Base-by-base conservation (phyloP, 371 early-diverging fungal species). In the Mortierella sp. region DNA sequence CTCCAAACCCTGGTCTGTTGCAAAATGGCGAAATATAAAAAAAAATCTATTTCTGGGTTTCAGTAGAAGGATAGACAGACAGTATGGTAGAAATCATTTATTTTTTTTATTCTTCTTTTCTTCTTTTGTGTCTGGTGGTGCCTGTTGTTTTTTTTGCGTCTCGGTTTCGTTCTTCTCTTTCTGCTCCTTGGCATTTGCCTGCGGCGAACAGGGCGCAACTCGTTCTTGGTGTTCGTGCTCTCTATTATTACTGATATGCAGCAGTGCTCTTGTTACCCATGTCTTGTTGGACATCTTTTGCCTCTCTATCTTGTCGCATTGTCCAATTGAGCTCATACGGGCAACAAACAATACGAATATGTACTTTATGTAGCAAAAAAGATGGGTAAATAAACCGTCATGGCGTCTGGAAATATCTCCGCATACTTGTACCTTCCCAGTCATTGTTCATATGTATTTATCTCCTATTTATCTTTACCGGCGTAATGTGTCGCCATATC, bases 151-250 rank as follows among this genome's bases (percentile, higher is more conserved):
- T 35, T 35, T 35, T 55, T 12, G 58, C 29, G 27, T 58, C 27
- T 58, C 35, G 27, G 29, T 63, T 63, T 18, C 54, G 54, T 54
- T 63, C 63, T 63, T 63, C 12, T 27, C 1, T 55, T 55, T 55
- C 27, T 56, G 4, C 24, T 5, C n/a, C n/a, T 55, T 10, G 6
- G n/a, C 8, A 8, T 11, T 32, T 32, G 63, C 63, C 18, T 29
- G 63, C 35, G 21, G 35, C 32, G 63, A 18, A 63, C 63, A 63
- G 63, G 63, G 63, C 63, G 63, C 63, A 63, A 63, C 63, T 3
- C 16, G 14, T 32, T 7, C 4, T 58, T 58, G 49, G 49, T 49
- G 21, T 18, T 49, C 12, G 63, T 29, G 63, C 63, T 63, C 63
- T 63, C 27, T 63, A 16, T 32, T 58, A 27, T 14, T 63, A n/a